phyloP scores from a whole-genome alignment of 2,329 filamentous ascomycete species.

The Leptographium procerum region DNA sequence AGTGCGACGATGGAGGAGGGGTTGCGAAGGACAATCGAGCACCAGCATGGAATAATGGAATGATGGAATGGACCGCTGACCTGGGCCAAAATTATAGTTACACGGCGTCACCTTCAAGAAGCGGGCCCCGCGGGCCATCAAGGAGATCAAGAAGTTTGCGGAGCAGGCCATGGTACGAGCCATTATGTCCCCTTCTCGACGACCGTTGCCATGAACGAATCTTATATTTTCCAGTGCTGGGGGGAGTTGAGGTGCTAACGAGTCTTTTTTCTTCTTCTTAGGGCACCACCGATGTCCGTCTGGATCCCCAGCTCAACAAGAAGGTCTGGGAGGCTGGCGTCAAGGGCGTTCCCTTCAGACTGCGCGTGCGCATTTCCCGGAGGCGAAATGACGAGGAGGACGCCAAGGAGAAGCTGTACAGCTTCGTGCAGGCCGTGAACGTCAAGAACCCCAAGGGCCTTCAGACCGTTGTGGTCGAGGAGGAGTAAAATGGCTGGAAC shows the following conservation, averaged over 20 bases:
- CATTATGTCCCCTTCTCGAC: neutral
- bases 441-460: constrained; percentile 99
- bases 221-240: neutral
- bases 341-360: constrained; percentile 96
- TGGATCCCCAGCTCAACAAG: constrained; percentile 99
- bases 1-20: neutral
- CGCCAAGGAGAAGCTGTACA: constrained; percentile 99
- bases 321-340: constrained; percentile 99
- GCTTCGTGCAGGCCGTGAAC: constrained; percentile 98
- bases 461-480: constrained; percentile 77
- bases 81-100: constrained; percentile 45
- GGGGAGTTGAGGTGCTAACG: neutral
- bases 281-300: constrained; percentile 93
- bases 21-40: neutral
- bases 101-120: constrained; percentile 99
- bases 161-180: constrained; percentile 90
- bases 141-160: constrained; percentile 98
- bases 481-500: constrained; percentile 34
- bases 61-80: constrained; percentile 3
- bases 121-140: constrained; percentile 94
- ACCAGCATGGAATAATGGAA: neutral
- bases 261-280: constrained; percentile 24
- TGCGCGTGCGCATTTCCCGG: constrained; percentile 96
- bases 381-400: constrained; percentile 99
- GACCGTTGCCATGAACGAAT: too few species aligned